Evolutionary conservation across 352 stramenopile species (phyloP).

Genomic region (Phytopythium boreale): DNA sequence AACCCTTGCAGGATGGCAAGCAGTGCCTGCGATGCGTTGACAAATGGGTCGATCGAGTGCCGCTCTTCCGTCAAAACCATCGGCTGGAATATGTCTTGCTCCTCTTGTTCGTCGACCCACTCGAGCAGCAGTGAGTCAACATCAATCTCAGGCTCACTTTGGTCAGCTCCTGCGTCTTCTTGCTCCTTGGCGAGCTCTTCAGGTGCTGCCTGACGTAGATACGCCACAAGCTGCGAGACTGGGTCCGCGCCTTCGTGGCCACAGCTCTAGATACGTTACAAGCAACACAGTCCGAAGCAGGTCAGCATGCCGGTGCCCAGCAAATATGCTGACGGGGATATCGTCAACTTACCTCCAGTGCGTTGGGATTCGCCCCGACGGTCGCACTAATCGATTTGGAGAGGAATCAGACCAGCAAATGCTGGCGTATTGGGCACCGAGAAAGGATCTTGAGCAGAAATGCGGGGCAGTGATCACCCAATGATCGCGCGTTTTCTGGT

Average conservation of each 20-base stretch:
- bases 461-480: constrained; percentile 33
- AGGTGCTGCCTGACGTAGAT: not conserved
- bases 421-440: constrained; percentile 10
- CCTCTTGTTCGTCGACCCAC: constrained; percentile 45
- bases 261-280: not conserved
- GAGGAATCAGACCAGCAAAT: constrained; percentile 40
- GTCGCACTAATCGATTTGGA: constrained; percentile 42
- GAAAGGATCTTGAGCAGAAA: constrained; percentile 35
- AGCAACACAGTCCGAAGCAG: not conserved
- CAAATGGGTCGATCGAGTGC: constrained; percentile 36
- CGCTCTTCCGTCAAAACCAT: constrained; percentile 24
- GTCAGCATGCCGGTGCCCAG: not conserved
- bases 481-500: constrained; percentile 29
- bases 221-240: not conserved
- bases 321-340: not conserved
- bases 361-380: constrained; percentile 22
- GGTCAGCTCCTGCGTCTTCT: not conserved
- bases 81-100: constrained; percentile 26
- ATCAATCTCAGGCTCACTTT: not conserved
- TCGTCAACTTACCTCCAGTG: constrained; percentile 35
- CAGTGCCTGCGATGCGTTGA: constrained; percentile 28
- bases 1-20: not conserved
- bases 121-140: constrained; percentile 22
- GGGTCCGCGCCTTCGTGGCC: not conserved
- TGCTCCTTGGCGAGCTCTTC: not conserved